These are phyloP conservation scores for Cladosporium velox DNA, from an alignment of 2,329 filamentous ascomycete genomes.

Conservation along the genomic window DNA sequence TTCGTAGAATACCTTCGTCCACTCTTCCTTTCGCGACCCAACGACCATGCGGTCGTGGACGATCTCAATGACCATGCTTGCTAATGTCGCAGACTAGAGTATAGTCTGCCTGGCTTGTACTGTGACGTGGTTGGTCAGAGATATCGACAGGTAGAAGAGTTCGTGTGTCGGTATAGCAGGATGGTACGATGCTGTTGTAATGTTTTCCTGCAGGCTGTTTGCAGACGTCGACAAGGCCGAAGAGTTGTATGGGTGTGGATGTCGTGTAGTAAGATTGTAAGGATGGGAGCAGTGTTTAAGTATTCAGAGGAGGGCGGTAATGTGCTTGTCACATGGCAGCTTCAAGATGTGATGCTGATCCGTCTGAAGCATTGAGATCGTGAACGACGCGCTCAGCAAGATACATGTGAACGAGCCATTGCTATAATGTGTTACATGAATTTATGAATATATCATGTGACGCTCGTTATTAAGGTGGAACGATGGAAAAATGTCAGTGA, in stretches of 20 bases:
- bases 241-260: neutral
- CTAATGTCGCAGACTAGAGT: too few species aligned
- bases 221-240: neutral
- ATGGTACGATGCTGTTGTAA: neutral
- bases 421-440: neutral
- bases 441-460: neutral
- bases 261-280: neutral
- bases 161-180: neutral
- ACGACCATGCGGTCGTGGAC: neutral
- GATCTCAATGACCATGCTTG: neutral
- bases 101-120: neutral
- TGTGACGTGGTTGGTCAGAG: too few species aligned
- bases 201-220: neutral
- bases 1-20: neutral
- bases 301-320: neutral
- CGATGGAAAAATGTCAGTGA: neutral
- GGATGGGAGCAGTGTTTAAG: neutral
- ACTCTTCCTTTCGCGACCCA: neutral
- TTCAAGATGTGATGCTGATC: neutral
- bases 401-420: neutral
- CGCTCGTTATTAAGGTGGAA: neutral
- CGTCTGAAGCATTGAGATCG: neutral
- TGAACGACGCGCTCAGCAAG: neutral
- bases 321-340: neutral
- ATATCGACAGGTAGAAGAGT: neutral